A percentile compares a stretch with the other conserved stretches of the same genome.
Conservation (phyloP, 192 early-diverging fungal species). For the Backusella macrospora region DNA sequence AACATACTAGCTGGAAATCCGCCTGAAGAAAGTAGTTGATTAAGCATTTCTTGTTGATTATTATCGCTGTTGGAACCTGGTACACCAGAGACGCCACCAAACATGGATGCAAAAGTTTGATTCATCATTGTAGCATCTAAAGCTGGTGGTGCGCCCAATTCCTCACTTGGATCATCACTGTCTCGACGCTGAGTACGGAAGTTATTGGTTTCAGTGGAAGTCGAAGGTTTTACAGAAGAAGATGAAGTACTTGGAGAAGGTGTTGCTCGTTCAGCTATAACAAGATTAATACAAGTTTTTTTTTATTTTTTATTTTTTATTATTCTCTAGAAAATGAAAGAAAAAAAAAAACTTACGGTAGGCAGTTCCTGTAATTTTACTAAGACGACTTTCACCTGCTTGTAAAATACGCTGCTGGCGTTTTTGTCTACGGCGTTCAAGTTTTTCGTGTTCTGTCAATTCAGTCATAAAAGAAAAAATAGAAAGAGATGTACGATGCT, state of each 20-base stretch:
- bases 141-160: conserved; percentile 44
- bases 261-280: conserved; percentile 13
- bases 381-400: conserved; percentile 34
- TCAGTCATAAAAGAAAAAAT: conserved; percentile 27
- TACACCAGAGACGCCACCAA: conserved; percentile 33
- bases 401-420: conserved; percentile 36
- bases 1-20: conserved; percentile 23
- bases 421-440: conserved; percentile 36
- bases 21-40: background rate
- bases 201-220: background rate
- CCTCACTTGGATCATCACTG: conserved; percentile 54
- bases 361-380: conserved; percentile 39
- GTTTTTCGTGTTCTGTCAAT: conserved; percentile 38
- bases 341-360: conserved; percentile 31
- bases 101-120: conserved; percentile 18
- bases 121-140: conserved; percentile 4
- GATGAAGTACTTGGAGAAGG: conserved; percentile 22
- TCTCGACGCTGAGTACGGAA: conserved; percentile 11
- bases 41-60: background rate
- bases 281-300: no score
- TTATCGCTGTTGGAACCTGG: conserved; percentile 31
- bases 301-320: no score
- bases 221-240: conserved; percentile 1
- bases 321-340: no score
- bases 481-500: no score